Conservation (phyloP, 2,329 filamentous ascomycete genomes). For the Metarhizium rileyi region DNA sequence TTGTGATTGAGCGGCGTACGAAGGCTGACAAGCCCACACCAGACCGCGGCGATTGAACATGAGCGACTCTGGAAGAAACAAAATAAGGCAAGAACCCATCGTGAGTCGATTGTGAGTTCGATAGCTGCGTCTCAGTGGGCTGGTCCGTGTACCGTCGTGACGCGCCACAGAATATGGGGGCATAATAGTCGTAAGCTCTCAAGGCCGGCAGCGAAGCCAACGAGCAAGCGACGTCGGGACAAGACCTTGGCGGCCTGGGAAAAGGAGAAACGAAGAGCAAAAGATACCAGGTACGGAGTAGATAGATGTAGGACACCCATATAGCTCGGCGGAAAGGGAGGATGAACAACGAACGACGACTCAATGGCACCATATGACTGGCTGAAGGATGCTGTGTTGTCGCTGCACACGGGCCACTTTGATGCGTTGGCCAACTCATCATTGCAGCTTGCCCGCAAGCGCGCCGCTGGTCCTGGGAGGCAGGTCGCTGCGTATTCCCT, state of each 20-base stretch:
- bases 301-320: not conserved
- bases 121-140: not conserved
- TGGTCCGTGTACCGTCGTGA: not conserved
- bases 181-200: not conserved
- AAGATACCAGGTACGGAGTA: too few species aligned
- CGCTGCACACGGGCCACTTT: constrained; percentile 31
- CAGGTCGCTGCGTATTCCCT: constrained; percentile 9
- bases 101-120: not conserved
- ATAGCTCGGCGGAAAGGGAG: constrained; percentile 3
- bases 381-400: constrained; percentile 7
- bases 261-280: not conserved
- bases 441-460: constrained; percentile 29
- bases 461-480: constrained; percentile 6
- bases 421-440: constrained; percentile 34
- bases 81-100: not conserved
- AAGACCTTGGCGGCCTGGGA: not conserved
- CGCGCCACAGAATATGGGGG: not conserved
- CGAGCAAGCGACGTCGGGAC: not conserved
- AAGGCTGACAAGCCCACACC: not conserved
- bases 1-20: not conserved
- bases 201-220: not conserved
- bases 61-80: not conserved
- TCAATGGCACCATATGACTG: not conserved
- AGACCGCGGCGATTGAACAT: not conserved
- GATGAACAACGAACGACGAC: constrained; percentile 4